Evolutionary conservation across 129 eudicot genomes (phyloP), one percentile per base, ranked within the genome.

Genomic region (Escallonia rubra): DNA sequence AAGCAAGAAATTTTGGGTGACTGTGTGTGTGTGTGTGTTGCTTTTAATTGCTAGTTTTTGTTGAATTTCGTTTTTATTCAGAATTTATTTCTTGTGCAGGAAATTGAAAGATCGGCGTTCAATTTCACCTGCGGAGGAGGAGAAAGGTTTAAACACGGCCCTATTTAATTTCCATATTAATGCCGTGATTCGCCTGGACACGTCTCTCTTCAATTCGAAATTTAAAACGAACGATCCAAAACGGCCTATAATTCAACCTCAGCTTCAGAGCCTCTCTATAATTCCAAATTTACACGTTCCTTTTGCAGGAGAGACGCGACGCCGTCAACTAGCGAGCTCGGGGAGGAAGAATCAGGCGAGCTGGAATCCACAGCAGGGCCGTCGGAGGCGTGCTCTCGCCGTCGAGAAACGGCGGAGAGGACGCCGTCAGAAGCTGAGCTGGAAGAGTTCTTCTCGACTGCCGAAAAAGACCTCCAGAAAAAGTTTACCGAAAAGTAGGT

Each of bases 371-470:
- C 77, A 50, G 74, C 73, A 5, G 75, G 52, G 55, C 72, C 80
- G 44, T 57, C 44, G 52, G 56, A 12, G 40, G 59, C 56, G 6
- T 56, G 56, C 61, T 77, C 84, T 72, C 78, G 80, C 79, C 80
- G 82, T 41, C 65, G 67, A 70, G 51, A 75, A 23, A 71, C 82
- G 62, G 55, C 55, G 69, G 69, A 53, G 87, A 84, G 72, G 73
- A 87, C 61, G 86, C 97, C 97, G 5, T 78, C 90, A 3, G 81
- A 79, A 5, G 83, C 76, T 41, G 96, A 91, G 59, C 70, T 91
- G 40, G 97, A 91, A 63, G 94, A 83, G 11, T 91, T 91, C 82
- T 91, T 91, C 41, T 67, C 93, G 4, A 77, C 79, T 12, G 90
- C 90, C 4, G 97, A 91, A 66, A 81, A 83, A 61, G 58, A 77